Percentiles rank a stretch among this genome's conserved stretches.
Evolutionary conservation across 2,329 filamentous ascomycete species (phyloP).

Genomic region (Torrubiella hemipterigena): DNA sequence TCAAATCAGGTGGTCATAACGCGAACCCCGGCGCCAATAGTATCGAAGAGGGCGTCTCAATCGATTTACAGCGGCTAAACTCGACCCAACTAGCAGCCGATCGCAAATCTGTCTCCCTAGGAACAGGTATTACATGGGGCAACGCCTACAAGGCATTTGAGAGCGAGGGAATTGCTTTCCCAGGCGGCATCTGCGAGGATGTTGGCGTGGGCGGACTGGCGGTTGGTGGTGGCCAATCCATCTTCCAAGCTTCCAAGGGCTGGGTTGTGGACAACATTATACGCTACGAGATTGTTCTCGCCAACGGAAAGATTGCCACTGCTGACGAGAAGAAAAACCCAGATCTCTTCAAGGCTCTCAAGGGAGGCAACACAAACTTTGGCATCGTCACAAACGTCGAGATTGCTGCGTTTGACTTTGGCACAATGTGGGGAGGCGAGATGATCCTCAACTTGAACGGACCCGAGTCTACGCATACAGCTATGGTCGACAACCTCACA

Average conservation of each 20-base stretch:
- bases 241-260: conserved; percentile 15
- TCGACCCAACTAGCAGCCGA: conserved; percentile 18
- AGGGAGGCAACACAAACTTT: conserved; percentile 32
- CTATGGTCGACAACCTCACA: conserved; percentile 4
- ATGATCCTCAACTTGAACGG: conserved; percentile 4
- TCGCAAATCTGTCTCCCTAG: conserved; percentile 22
- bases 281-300: conserved; percentile 26
- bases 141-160: conserved; percentile 27
- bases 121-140: conserved; percentile 28
- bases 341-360: conserved; percentile 28
- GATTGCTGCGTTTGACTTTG: conserved; percentile 10
- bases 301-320: conserved; percentile 20
- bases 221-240: conserved; percentile 35
- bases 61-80: conserved; percentile 26
- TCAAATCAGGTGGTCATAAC: conserved; percentile 35
- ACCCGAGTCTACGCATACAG: background rate
- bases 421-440: conserved; percentile 6
- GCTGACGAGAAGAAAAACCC: conserved; percentile 17
- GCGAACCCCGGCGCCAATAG: conserved; percentile 28
- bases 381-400: conserved; percentile 16
- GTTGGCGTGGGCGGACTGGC: conserved; percentile 33
- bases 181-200: conserved; percentile 24
- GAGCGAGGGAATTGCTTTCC: conserved; percentile 20
- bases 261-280: conserved; percentile 17
- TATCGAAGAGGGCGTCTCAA: conserved; percentile 21